Evolutionary conservation across 371 early-diverging fungal species (phyloP).

Genomic region (Mortierella sp.): DNA sequence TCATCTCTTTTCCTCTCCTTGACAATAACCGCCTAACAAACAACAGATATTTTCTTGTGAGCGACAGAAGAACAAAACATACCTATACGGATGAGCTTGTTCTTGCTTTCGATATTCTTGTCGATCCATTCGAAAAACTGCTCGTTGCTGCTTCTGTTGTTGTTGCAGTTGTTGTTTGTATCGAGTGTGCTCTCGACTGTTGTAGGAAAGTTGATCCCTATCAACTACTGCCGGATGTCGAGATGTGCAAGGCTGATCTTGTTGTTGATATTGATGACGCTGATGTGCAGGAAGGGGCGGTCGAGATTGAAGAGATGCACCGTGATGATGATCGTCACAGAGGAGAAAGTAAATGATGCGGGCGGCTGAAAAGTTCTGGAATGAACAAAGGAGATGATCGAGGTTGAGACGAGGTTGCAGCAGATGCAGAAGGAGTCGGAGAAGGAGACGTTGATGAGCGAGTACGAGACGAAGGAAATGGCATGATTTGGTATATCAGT

Average conservation of each 20-base stretch:
- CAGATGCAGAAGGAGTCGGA: not conserved
- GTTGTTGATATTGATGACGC: not conserved
- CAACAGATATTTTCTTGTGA: not conserved
- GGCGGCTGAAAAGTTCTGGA: conserved; percentile 18
- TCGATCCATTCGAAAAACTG: not conserved
- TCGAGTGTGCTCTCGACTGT: not conserved
- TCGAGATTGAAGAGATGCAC: not conserved
- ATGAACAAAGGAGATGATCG: conserved; percentile 21
- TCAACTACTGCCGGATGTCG: not conserved
- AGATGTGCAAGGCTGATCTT: not conserved
- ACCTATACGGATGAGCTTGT: not conserved
- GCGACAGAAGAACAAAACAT: not conserved
- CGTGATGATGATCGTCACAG: not conserved
- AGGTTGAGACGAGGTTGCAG: not conserved
- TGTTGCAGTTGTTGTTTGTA: not conserved
- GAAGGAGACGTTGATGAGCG: not conserved
- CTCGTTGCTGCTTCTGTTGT: not conserved
- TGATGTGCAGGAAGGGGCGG: not conserved
- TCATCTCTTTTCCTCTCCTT: not conserved
- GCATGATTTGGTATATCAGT: not conserved
- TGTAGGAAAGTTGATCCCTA: not conserved
- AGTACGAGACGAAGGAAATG: not conserved
- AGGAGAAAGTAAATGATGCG: conserved; percentile 11
- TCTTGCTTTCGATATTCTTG: not conserved
- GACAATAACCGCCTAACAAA: not conserved